These are phyloP conservation scores for Dujonia santamariae DNA, from an alignment of 1,139 yeast genomes.

Conservation along the genomic window DNA sequence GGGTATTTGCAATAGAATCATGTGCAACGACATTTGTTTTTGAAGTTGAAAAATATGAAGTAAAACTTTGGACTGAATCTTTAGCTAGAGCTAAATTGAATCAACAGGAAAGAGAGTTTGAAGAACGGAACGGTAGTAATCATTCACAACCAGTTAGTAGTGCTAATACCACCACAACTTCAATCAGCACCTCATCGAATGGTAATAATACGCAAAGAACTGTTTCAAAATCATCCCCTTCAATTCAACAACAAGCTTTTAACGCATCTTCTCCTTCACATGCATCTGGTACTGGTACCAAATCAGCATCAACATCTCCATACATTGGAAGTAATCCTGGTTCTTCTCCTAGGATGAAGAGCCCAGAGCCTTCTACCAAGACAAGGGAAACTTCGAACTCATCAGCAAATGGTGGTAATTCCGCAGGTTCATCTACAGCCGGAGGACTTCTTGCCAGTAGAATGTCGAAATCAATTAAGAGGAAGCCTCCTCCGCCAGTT, in stretches of 20 bases:
- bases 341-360: constrained; percentile 17
- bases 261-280: constrained; percentile 3
- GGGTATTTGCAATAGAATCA: constrained; percentile 55
- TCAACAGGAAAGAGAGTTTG: constrained; percentile 41
- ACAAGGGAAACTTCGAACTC: constrained; percentile 1
- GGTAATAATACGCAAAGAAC: neutral
- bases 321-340: constrained; percentile 10
- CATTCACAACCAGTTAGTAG: constrained; percentile 14
- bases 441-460: constrained; percentile 1
- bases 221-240: neutral
- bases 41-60: constrained; percentile 56
- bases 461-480: constrained; percentile 16
- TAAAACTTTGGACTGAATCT: constrained; percentile 54
- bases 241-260: neutral
- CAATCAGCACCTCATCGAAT: neutral
- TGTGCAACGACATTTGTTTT: constrained; percentile 45
- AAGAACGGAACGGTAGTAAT: neutral
- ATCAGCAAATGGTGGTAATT: neutral
- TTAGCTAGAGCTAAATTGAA: constrained; percentile 47
- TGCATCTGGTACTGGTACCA: neutral
- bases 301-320: constrained; percentile 6
- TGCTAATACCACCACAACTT: no score
- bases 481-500: constrained; percentile 40
- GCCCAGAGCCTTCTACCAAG: constrained; percentile 4
- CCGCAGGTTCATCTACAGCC: no score